Evolutionary conservation across 2,329 filamentous ascomycete species (phyloP), one percentile per base, ranked within the genome.

Genomic region (Arachnomyces sp.): DNA sequence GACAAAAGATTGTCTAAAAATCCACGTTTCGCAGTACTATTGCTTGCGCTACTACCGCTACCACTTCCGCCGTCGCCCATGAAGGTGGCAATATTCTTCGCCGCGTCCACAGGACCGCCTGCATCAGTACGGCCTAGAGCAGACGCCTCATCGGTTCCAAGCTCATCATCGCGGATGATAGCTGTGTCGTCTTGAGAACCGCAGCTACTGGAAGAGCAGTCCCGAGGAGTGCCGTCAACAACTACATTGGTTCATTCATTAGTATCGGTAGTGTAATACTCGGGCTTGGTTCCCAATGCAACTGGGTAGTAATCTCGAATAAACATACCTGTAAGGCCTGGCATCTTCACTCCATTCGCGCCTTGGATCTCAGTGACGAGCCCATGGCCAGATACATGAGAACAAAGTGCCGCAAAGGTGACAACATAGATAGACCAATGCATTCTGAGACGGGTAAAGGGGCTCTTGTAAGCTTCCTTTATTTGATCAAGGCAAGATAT

Each of bases 101-200:
- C 64, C 18, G 80, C 72, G 44, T 78, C 68, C 45, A 83, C 70
- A 42, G 74, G 69, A 12, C 79, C 78, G 39, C 71, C 73, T 44
- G 69, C 74, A 53, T 76, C 60, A 38, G 79, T 84, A 48, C 77
- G 75, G 50, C 80, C 80, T n/a, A 84, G 72, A 38, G 80, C 69
- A 28, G 69, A 71, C 28, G 75, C 77, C 50, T 71, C 67, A 52
- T 63, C 67, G 36, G 65, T 71, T 30, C 65, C 63, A 42, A 84
- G 69, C 62, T 83, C 80, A 9, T 66, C 61, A 44, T 74, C 62
- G 29, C 79, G 75, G 61, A 84, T 82, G 67, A 84, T 82, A 59
- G 79, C 70, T n/a, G 80, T 84, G 55, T 84, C 80, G 44, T 73
- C 76, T 58, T 84, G 74, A n/a, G 79, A 73, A 43, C 80, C 80